These are phyloP conservation scores for Cucurbitaria berberidis DNA, from an alignment of 2,329 filamentous ascomycete species.

Conservation along the genomic window DNA sequence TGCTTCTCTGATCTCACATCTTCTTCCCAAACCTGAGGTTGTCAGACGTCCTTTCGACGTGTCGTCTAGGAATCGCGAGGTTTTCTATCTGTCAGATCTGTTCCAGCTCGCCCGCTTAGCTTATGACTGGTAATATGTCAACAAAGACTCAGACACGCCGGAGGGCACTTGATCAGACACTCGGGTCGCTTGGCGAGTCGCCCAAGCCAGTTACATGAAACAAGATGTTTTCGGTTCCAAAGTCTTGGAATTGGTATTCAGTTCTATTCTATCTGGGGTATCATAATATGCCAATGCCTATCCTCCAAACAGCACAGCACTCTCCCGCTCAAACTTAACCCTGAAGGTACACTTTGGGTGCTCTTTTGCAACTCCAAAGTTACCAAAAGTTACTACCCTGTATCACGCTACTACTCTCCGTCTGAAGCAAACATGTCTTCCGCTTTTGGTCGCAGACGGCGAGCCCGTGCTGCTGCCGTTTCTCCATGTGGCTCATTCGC, in stretches of 20 bases:
- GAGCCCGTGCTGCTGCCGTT: constrained; percentile 45
- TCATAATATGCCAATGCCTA: constrained; percentile 7
- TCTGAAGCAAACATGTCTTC: constrained; percentile 51
- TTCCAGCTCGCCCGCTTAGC: neutral
- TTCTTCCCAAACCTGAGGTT: neutral
- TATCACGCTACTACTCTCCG: constrained; percentile 21
- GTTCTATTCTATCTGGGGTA: constrained; percentile 3
- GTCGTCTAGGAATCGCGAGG: neutral
- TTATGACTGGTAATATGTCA: neutral
- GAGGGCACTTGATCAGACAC: no score
- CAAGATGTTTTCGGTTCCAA: neutral
- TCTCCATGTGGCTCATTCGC: constrained; percentile 32
- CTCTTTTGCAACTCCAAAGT: neutral
- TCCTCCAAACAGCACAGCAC: neutral
- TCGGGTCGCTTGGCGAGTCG: neutral
- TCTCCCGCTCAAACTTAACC: neutral
- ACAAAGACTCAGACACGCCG: no score
- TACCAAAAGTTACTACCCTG: neutral
- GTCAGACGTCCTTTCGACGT: neutral
- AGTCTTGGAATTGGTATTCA: neutral
- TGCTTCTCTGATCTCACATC: neutral
- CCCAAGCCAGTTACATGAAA: neutral
- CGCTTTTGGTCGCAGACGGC: constrained; percentile 43
- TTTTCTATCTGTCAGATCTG: neutral
- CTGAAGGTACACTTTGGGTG: neutral